Evolutionary conservation across 208 protist species (phyloP).

Genomic region (Leishmania braziliensis): DNA sequence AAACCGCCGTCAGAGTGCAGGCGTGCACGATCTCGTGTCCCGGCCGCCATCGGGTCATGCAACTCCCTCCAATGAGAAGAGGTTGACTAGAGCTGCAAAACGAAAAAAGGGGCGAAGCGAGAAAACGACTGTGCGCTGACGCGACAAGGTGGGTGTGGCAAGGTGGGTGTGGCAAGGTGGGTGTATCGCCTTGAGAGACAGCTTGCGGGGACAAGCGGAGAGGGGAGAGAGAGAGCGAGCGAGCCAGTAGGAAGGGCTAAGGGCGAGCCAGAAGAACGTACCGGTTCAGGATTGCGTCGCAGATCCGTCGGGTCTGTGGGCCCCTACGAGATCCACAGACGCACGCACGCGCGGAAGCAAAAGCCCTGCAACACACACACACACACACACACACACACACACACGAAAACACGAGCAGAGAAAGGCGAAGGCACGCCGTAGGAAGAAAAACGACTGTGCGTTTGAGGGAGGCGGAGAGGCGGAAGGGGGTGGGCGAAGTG

Average conservation of each 20-base stretch:
- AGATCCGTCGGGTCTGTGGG: not conserved
- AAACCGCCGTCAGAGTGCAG: slow-evolving; percentile 22
- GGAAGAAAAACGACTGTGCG: not conserved
- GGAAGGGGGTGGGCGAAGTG: not conserved
- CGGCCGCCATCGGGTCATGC: not conserved
- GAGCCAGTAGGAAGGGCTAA: not conserved
- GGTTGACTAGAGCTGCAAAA: not conserved
- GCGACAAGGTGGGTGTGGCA: not conserved
- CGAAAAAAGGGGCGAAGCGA: not conserved
- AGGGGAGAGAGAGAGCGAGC: not conserved
- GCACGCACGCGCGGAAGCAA: not conserved
- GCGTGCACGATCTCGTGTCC: not conserved
- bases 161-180: not conserved
- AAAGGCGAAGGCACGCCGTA: not conserved
- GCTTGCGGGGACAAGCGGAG: not conserved
- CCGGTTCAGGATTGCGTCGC: not conserved
- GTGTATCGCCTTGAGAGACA: not conserved
- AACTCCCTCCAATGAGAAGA: not conserved
- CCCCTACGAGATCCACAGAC: not conserved
- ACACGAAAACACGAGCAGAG: not conserved
- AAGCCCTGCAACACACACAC: not conserved
- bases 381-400: not conserved
- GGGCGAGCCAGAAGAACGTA: not conserved
- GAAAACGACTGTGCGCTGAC: not conserved
- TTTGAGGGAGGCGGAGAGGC: not conserved